Percentiles rank a stretch among this genome's conserved stretches.
phyloP scores from a whole-genome alignment of 306 rosid species.

The Gillenia trifoliata region DNA sequence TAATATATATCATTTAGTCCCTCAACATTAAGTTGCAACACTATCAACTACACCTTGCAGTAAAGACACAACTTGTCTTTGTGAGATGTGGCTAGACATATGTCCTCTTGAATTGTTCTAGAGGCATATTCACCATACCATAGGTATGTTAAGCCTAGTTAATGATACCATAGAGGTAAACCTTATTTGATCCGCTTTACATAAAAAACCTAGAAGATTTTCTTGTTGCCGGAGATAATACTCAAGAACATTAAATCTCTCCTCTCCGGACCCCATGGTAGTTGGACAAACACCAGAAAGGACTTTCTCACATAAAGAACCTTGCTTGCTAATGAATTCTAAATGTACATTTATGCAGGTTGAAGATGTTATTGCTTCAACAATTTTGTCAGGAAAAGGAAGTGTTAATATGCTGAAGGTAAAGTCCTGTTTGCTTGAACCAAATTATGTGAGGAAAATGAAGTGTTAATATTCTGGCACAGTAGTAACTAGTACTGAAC shows the following conservation, averaged over 20 bases:
- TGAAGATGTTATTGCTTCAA: constrained; percentile 68
- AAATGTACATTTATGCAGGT: constrained; percentile 41
- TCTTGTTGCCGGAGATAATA: background rate
- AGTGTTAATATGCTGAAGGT: constrained; percentile 67
- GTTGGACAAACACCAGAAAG: background rate
- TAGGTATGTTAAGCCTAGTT: background rate
- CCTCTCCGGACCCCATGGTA: background rate
- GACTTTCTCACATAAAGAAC: background rate
- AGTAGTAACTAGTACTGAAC: background rate
- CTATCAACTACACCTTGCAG: background rate
- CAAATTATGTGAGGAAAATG: constrained; percentile 51
- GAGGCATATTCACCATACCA: background rate
- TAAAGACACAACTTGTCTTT: background rate
- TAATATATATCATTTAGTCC: background rate
- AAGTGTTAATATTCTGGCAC: constrained; percentile 39
- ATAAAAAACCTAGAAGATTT: background rate
- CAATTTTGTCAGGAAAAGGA: constrained; percentile 55
- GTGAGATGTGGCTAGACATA: constrained; percentile 6
- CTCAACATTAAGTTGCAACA: background rate
- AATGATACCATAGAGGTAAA: background rate
- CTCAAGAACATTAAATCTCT: background rate
- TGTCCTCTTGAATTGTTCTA: background rate
- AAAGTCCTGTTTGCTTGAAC: constrained; percentile 21
- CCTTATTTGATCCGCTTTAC: background rate
- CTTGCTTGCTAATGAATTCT: constrained; percentile 15